These are phyloP conservation scores for Eimeria acervulina DNA, from an alignment of 169 alveolate species.

Conservation along the genomic window DNA sequence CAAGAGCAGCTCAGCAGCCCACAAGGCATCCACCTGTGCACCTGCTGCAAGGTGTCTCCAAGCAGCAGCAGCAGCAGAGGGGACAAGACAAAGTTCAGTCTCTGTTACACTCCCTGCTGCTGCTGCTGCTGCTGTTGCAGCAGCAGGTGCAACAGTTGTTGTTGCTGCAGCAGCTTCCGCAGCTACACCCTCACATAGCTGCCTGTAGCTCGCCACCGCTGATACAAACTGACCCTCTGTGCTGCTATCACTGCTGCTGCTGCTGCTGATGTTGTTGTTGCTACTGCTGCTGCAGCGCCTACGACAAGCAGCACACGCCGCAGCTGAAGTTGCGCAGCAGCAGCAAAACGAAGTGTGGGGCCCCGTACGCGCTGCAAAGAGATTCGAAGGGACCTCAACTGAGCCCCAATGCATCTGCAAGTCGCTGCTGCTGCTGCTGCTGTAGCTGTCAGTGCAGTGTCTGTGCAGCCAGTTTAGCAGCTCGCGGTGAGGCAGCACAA, in stretches of 20 bases:
- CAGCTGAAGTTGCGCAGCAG: slow-evolving; percentile 32
- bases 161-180: background rate
- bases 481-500: slow-evolving; percentile 49
- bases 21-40: background rate
- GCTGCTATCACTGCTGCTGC: slow-evolving; percentile 26
- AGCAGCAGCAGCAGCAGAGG: background rate
- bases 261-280: slow-evolving; percentile 47
- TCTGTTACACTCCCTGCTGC: slow-evolving; percentile 45
- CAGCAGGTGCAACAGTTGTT: background rate
- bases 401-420: slow-evolving; percentile 5
- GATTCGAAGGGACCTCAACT: background rate
- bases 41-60: background rate
- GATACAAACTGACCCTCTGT: background rate
- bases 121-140: slow-evolving; percentile 38
- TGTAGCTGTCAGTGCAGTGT: background rate
- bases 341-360: slow-evolving; percentile 13
- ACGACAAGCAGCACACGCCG: slow-evolving; percentile 27
- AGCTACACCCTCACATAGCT: background rate
- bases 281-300: slow-evolving; percentile 28
- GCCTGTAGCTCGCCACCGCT: slow-evolving; percentile 1
- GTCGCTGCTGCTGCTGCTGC: slow-evolving; percentile 64
- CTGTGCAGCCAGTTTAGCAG: slow-evolving; percentile 30
- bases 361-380: background rate
- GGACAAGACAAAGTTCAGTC: background rate
- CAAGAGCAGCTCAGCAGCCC: background rate